phyloP scores from a whole-genome alignment of 2,329 filamentous ascomycete species.

The Sordariomycetes sp. region DNA sequence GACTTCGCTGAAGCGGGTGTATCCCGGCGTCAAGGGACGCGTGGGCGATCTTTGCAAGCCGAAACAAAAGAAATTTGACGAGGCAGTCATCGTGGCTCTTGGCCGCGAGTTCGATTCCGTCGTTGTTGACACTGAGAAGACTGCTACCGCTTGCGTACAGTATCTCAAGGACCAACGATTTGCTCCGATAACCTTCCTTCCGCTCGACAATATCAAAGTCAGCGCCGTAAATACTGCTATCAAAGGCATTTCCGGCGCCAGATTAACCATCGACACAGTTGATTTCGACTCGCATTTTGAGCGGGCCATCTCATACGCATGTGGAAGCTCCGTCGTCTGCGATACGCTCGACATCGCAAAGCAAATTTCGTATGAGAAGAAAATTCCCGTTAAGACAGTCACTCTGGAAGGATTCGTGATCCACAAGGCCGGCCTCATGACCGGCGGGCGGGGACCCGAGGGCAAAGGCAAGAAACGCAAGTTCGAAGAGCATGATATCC shows the following conservation, averaged over 20 bases:
- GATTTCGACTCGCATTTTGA: constrained; percentile 83
- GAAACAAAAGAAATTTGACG: constrained; percentile 93
- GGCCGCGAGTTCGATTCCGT: constrained; percentile 90
- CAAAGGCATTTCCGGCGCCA: constrained; percentile 75
- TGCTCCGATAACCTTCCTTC: constrained; percentile 85
- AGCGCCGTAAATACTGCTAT: constrained; percentile 80
- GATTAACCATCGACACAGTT: constrained; percentile 89
- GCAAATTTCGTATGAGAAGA: constrained; percentile 73
- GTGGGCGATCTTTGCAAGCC: constrained; percentile 87
- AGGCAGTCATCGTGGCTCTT: constrained; percentile 83
- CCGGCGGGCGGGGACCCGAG: constrained; percentile 73
- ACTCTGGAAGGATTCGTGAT: constrained; percentile 93
- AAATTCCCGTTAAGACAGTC: constrained; percentile 84
- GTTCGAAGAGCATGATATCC: constrained; percentile 83
- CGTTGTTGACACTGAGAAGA: constrained; percentile 90
- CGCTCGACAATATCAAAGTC: constrained; percentile 93
- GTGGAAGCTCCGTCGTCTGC: constrained; percentile 88
- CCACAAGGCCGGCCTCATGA: constrained; percentile 93
- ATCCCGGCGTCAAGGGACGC: constrained; percentile 80
- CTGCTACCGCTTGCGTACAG: constrained; percentile 83
- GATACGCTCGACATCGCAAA: constrained; percentile 80
- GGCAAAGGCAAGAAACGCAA: constrained; percentile 63
- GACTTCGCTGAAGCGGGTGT: constrained; percentile 75
- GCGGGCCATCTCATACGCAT: constrained; percentile 88
- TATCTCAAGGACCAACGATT: constrained; percentile 85